These are phyloP conservation scores for Alternaria consortialis DNA, from an alignment of 2,329 filamentous ascomycete genomes.

Conservation along the genomic window DNA sequence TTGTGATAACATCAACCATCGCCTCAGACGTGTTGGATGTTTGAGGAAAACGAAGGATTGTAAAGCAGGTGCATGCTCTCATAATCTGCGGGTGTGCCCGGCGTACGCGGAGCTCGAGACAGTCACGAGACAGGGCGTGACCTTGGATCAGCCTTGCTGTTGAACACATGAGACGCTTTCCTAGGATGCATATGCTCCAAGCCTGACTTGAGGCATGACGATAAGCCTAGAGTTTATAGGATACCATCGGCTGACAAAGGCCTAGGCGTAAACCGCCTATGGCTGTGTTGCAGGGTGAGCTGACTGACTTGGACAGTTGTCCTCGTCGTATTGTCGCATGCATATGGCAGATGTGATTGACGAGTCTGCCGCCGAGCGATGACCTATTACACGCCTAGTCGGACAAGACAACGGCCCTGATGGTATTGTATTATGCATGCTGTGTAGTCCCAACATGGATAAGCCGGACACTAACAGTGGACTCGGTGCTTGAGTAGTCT, in stretches of 20 bases:
- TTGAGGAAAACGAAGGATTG: neutral
- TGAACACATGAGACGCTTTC: conserved; percentile 6
- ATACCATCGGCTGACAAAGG: conserved; percentile 4
- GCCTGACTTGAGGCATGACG: neutral
- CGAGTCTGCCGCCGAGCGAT: conserved; percentile 6
- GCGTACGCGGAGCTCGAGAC: conserved; percentile 18
- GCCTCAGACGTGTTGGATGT: neutral
- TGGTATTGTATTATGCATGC: conserved; percentile 10
- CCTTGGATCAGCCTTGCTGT: conserved; percentile 13
- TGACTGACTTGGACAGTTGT: neutral
- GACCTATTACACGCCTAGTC: conserved; percentile 19
- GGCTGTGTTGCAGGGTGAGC: conserved; percentile 14
- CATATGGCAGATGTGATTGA: conserved; percentile 5
- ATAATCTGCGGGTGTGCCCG: neutral
- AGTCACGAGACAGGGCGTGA: conserved; percentile 21
- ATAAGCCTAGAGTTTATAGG: neutral
- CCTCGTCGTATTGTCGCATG: neutral
- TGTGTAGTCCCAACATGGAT: conserved; percentile 15
- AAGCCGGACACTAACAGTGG: conserved; percentile 22
- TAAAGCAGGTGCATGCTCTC: neutral
- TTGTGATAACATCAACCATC: neutral
- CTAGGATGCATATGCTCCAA: neutral
- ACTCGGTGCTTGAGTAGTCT: conserved; percentile 1
- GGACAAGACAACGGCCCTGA: conserved; percentile 11
- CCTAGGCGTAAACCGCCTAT: conserved; percentile 11